Conservation (phyloP, 768 basidiomycete species). For the Boletus huronensis region DNA sequence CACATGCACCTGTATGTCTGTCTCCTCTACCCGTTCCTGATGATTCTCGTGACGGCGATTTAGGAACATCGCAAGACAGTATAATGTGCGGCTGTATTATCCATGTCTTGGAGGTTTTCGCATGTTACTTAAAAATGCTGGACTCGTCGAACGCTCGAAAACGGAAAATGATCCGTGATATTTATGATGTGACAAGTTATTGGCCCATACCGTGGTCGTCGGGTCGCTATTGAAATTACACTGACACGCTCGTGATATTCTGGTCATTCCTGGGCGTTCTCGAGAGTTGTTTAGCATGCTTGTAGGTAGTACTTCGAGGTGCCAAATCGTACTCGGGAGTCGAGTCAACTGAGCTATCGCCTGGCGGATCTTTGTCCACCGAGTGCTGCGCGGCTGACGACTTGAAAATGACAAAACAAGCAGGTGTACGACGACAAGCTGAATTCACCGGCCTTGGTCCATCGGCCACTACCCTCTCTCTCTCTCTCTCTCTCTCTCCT, state of each 20-base stretch:
- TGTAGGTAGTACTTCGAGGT: background rate
- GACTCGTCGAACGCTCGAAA: background rate
- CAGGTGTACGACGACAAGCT: slow-evolving; percentile 12
- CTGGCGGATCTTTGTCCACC: background rate
- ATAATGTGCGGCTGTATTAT: slow-evolving; percentile 1
- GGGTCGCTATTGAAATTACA: slow-evolving; percentile 4
- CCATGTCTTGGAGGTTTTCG: background rate
- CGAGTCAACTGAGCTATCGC: background rate
- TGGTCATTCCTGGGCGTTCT: background rate
- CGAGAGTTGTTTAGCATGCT: background rate
- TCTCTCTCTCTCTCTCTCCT: slow-evolving; percentile 3
- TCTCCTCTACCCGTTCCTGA: background rate
- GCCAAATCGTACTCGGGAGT: background rate
- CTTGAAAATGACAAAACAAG: slow-evolving; percentile 32
- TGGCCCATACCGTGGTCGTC: background rate
- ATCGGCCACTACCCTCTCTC: slow-evolving; percentile 1
- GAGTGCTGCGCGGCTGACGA: slow-evolving; percentile 22
- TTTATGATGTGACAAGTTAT: background rate
- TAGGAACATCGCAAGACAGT: slow-evolving; percentile 45
- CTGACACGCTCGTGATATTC: background rate
- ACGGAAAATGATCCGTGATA: background rate
- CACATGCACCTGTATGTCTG: slow-evolving; percentile 59
- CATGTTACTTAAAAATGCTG: background rate
- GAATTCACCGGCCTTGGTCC: slow-evolving; percentile 7
- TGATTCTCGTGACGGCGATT: background rate